These are phyloP conservation scores for Aspergillus ochraceus DNA, from an alignment of 2,329 filamentous ascomycete species.

Conservation along the genomic window DNA sequence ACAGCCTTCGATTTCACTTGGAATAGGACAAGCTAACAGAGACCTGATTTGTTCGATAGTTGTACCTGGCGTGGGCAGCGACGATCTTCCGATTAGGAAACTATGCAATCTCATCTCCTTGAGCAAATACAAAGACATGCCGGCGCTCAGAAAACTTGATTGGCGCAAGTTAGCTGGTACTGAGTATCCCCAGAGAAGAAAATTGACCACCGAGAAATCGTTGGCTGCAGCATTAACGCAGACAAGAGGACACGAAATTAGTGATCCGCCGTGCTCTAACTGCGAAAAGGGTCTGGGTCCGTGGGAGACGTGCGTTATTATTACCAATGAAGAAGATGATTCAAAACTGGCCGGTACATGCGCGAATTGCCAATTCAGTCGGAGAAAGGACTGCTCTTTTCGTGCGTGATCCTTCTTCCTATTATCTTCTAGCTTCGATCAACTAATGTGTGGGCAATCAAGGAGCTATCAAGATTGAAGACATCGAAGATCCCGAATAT, in stretches of 20 bases:
- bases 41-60: not conserved
- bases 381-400: not conserved
- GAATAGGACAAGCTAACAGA: not conserved
- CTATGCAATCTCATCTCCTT: not conserved
- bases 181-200: not conserved
- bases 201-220: not conserved
- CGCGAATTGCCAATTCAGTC: conserved; percentile 8
- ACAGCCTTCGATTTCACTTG: not conserved
- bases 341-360: conserved; percentile 3
- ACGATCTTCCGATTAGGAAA: not conserved
- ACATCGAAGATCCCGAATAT: not conserved
- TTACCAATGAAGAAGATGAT: not conserved
- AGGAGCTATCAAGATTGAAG: not conserved
- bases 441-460: not conserved
- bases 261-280: not conserved
- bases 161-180: not conserved
- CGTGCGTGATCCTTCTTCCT: not conserved
- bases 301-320: conserved; percentile 8
- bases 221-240: conserved; percentile 7
- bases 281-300: not conserved
- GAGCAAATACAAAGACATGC: not conserved
- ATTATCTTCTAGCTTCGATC: too few species aligned
- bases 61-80: not conserved
- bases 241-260: not conserved
- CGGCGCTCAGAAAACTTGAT: not conserved